Evolutionary conservation across 2,329 filamentous ascomycete species (phyloP).

Genomic region (Thielaviopsis euricoi): DNA sequence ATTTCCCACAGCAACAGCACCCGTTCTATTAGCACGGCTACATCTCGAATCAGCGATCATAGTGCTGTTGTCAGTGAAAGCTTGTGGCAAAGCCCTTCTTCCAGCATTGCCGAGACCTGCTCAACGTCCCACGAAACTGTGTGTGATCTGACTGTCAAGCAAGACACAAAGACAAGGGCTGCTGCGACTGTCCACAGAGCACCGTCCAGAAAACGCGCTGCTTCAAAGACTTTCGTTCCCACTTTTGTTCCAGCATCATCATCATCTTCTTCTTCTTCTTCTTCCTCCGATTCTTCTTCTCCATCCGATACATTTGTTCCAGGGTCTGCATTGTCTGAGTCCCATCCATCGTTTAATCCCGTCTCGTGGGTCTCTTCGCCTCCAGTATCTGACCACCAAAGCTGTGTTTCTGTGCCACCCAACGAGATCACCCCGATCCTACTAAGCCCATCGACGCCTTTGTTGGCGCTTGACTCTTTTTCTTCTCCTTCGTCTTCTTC

Average conservation of each 20-base stretch:
- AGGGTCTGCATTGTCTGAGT: not conserved
- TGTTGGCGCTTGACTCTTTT: too few species aligned
- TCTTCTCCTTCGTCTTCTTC: not conserved
- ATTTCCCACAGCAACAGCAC: conserved; percentile 7
- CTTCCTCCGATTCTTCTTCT: too few species aligned
- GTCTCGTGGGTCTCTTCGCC: not conserved
- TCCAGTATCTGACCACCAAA: not conserved
- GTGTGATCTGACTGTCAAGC: not conserved
- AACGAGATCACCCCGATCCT: not conserved
- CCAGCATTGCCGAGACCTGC: conserved; percentile 4
- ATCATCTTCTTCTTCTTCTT: too few species aligned
- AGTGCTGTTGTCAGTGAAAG: not conserved
- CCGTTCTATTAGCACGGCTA: conserved; percentile 2
- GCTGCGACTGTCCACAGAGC: not conserved
- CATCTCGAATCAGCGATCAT: not conserved
- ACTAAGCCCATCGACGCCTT: not conserved
- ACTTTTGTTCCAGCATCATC: too few species aligned
- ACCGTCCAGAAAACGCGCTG: not conserved
- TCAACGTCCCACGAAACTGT: not conserved
- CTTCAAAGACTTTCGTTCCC: not conserved
- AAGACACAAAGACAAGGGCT: not conserved
- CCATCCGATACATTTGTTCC: too few species aligned
- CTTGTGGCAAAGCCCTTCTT: conserved; percentile 1
- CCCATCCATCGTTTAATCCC: not conserved
- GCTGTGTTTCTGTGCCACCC: not conserved